Evolutionary conservation across 352 stramenopile genomes (phyloP), one percentile per base, ranked within the genome.

Genomic region (Pythium graminicola): DNA sequence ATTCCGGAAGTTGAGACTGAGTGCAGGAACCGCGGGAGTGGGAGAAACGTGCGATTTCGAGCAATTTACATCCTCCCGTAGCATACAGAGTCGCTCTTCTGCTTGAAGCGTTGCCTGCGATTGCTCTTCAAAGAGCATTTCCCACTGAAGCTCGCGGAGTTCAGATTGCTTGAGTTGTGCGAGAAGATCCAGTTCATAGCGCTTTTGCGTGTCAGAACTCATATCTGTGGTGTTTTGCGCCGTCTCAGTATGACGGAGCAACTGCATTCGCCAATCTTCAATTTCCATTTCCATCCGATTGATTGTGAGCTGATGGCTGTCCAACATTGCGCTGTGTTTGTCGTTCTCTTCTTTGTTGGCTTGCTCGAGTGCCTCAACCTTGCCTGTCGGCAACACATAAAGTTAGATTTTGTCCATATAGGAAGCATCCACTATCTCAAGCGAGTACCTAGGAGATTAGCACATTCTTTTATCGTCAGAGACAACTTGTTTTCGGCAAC

Each of bases 101-200:
- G 65, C 28, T 36, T 67, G 67, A 3, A 46, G n/a, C 11, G 54
- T 46, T 22, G 36, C 52, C n/a, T 65, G 50, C 1, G 26, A 36
- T 56, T 82, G 65, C 14, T 75, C 52, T 33, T 60, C 45, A n/a
- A 72, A 65, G 0, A 57, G 47, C 31, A 64, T 64, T 54, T 79
- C 60, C 62, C 66, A 82, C 8, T 64, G 60, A 22, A 81, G 56
- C 23, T 59, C 52, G 2, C 61, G 50, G 6, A 85, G 47, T 41
- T 87, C 65, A 2, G 64, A 49, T 39, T 70, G 50, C 22, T 81
- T 82, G n/a, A 65, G 31, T 29, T 67, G 44, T 19, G 60, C 61
- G 19, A 62, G 35, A 2, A 82, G 31, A n/a, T 72, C 46, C 6
- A 83, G 45, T 6, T 54, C 31, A 19, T 71, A 49, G n/a, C 32